Evolutionary conservation across 2,329 filamentous ascomycete genomes (phyloP), one percentile per base, ranked within the genome.

Genomic region (Fusarium setosum): DNA sequence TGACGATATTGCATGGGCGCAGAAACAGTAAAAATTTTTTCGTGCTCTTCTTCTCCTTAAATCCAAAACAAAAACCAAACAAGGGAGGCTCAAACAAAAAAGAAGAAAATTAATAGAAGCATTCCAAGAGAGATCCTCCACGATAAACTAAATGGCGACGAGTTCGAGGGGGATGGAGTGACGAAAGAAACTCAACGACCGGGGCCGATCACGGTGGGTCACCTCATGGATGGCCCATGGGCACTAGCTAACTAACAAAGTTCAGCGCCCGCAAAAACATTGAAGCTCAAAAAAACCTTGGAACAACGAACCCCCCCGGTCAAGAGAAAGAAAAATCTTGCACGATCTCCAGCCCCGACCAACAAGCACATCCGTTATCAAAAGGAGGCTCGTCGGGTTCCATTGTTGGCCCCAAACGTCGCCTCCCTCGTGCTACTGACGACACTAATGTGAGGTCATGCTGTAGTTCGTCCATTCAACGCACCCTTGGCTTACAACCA

Each of bases 141-240:
- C 51, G 65, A 60, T 42, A 50, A 63, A 52, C 61, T 51, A 51
- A 53, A 67, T 51, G 58, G 47, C 51, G 60, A 72, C 41, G 54
- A 56, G 56, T 55, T 68, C 58, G 56, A 65, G 58, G 69, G 65
- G 67, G 69, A 71, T 70, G 62, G 57, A 72, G 67, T 69, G 69
- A 71, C 60, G 67, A 70, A 67, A 67, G 67, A 70, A 67, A 67
- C 65, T 71, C 54, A 56, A 71, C 64, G 59, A 69, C 57, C n/a
- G n/a, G n/a, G n/a, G n/a, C n/a, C 52, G 61, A 62, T 58, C 41
- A 57, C n/a, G 55, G 69, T 72, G 69, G 69, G 69, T 68, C 65
- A 23, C 57, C 44, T 65, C 66, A 68, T 64, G 54, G 56, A 67
- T 67, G 54, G 57, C 59, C n/a, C 26, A 29, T 29, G 26, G 26